Conservation (phyloP, 257 asterid species). For the Jacaranda mimosifolia region DNA sequence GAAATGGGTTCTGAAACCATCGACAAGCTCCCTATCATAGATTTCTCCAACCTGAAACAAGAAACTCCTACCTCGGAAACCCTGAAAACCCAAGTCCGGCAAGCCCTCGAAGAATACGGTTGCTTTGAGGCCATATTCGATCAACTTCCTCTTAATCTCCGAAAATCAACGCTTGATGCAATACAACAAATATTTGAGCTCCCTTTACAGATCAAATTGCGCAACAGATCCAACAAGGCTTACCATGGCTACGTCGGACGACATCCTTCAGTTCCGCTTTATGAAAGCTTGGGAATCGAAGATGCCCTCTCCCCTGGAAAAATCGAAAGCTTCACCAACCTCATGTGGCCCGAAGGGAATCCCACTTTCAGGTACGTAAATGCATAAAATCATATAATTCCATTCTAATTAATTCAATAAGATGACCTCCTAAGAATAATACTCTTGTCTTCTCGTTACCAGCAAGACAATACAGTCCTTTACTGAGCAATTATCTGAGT, state of each 20-base stretch:
- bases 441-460: not conserved
- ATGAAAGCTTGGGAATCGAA: conserved; percentile 69
- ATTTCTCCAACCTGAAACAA: conserved; percentile 51
- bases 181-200: conserved; percentile 61
- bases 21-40: conserved; percentile 63
- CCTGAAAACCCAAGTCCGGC: conserved; percentile 44
- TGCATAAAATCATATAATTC: not conserved
- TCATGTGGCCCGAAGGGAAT: conserved; percentile 72
- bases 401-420: too few species aligned
- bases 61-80: conserved; percentile 48
- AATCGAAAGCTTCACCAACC: conserved; percentile 44
- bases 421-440: not conserved
- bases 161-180: conserved; percentile 43
- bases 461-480: conserved; percentile 48
- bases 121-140: conserved; percentile 70
- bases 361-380: conserved; percentile 51
- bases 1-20: conserved; percentile 52
- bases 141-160: conserved; percentile 40
- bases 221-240: conserved; percentile 57
- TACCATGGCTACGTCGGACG: conserved; percentile 76
- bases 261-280: conserved; percentile 54
- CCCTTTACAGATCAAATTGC: conserved; percentile 56
- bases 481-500: conserved; percentile 47
- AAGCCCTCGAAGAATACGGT: conserved; percentile 60
- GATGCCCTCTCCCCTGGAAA: conserved; percentile 43